Evolutionary conservation across 140 eudicot genomes (phyloP), one percentile per base, ranked within the genome.

Genomic region (Ambrosia hybrid): DNA sequence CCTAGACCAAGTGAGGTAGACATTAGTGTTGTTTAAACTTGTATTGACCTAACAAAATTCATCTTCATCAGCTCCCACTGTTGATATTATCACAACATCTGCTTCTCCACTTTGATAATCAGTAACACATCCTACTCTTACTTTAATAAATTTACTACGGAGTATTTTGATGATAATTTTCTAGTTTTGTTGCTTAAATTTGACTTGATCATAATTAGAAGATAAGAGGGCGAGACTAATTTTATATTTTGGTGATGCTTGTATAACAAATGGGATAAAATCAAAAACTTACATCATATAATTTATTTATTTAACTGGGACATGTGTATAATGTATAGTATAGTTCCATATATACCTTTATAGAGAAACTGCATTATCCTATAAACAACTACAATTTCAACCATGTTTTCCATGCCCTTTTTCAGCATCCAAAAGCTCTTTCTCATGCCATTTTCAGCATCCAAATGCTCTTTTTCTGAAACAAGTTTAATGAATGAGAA

Each of bases 401-500:
- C 86, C 21, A 3, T 11, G 30, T 21, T 21, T 21, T 21, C 1
- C 30, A 21, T 49, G 86, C 97, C 89, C 79, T 86, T 84, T 57
- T 62, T 57, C 15, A 91, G 87, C 36, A 78, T 72, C 81, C 67
- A 9, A 69, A 33, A 2, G 81, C 70, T 51, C 74, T 86, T 89
- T 62, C 71, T 78, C 53, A 63, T 68, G 80, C 85, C 84, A 75
- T 79, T 63, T 41, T 81, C 70, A 14, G 37, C 73, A 64, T 81
- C 92, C 15, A 73, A 73, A 49, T 65, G 75, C 30, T 84, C 88
- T 67, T n/a, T 83, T 33, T 89, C 94, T 9, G 76, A 85, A 45
- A 38, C 36, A 34, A 91, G 45, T 46, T 91, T 87, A 17, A 91
- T 86, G 74, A 91, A 91, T 5, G 96, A 89, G 76, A 82, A 91